Percentiles rank a stretch among this genome's conserved stretches.
These are phyloP conservation scores for Drechslerella stenobrocha DNA, from an alignment of 2,329 filamentous ascomycete species.

Conservation along the genomic window DNA sequence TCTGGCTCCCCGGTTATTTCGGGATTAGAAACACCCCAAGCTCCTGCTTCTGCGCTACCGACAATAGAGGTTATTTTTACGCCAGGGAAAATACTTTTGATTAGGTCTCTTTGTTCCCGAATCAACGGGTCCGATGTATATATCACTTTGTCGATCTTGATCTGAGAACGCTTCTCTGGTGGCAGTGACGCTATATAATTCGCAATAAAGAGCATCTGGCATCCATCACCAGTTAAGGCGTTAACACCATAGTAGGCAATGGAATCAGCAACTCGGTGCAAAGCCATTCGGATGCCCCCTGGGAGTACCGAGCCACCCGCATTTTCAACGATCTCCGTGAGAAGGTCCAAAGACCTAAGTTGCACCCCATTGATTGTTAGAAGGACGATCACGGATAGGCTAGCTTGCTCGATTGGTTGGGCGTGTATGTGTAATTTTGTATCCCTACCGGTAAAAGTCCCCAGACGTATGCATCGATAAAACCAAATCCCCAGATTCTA, in stretches of 20 bases:
- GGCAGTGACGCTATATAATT: slow-evolving; percentile 55
- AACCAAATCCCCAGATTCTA: slow-evolving; percentile 56
- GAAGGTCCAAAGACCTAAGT: slow-evolving; percentile 56
- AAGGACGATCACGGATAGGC: neutral
- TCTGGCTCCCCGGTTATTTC: slow-evolving; percentile 52
- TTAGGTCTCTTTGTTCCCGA: slow-evolving; percentile 51
- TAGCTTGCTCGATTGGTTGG: no score
- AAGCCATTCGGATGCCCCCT: slow-evolving; percentile 43
- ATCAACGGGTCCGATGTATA: slow-evolving; percentile 59
- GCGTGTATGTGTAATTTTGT: no score
- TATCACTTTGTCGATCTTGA: slow-evolving; percentile 57
- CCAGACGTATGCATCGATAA: slow-evolving; percentile 56
- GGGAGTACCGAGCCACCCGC: slow-evolving; percentile 57
- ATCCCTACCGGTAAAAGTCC: slow-evolving; percentile 56
- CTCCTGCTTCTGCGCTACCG: slow-evolving; percentile 58
- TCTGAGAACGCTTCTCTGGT: slow-evolving; percentile 27
- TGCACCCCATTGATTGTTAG: slow-evolving; percentile 35
- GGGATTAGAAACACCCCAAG: slow-evolving; percentile 55
- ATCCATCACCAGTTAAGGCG: slow-evolving; percentile 56
- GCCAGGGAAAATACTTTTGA: slow-evolving; percentile 48
- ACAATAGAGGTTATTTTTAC: slow-evolving; percentile 56
- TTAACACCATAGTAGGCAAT: slow-evolving; percentile 55
- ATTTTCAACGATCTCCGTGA: slow-evolving; percentile 57
- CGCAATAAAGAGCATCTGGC: slow-evolving; percentile 56
- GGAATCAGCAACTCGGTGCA: slow-evolving; percentile 53